Evolutionary conservation across 495 filamentous ascomycete genomes (phyloP).

Genomic region (Talaromyces wortmannii): DNA sequence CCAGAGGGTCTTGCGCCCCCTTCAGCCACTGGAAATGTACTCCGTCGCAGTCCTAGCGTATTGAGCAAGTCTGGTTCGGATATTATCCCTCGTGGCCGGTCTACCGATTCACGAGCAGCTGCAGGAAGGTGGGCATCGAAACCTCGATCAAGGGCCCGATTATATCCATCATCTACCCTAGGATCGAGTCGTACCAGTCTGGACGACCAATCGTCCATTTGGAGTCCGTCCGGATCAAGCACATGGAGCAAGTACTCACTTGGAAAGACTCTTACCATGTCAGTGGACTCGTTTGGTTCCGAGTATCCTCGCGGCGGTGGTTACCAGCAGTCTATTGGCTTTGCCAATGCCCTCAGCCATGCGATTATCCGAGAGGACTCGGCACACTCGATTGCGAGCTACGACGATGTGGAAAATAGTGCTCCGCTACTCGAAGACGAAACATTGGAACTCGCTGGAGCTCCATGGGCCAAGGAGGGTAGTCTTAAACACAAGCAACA

Average conservation of each 20-base stretch:
- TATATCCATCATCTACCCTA: constrained; percentile 72
- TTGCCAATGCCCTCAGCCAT: constrained; percentile 93
- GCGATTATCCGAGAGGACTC: constrained; percentile 93
- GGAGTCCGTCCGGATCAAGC: constrained; percentile 82
- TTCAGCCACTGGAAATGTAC: constrained; percentile 35
- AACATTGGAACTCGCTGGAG: constrained; percentile 77
- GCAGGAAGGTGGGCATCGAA: constrained; percentile 75
- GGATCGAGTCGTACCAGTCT: constrained; percentile 92
- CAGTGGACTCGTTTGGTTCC: constrained; percentile 79
- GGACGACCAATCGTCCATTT: constrained; percentile 84
- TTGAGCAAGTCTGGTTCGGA: constrained; percentile 85
- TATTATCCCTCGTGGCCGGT: constrained; percentile 63
- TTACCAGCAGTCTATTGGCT: constrained; percentile 94
- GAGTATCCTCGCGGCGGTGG: constrained; percentile 66
- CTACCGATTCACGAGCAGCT: constrained; percentile 57
- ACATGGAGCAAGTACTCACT: constrained; percentile 95
- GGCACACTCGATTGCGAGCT: constrained; percentile 43
- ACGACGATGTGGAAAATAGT: constrained; percentile 46
- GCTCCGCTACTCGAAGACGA: constrained; percentile 83
- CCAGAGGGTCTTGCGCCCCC: constrained; percentile 30
- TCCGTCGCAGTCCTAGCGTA: constrained; percentile 83
- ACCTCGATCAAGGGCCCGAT: constrained; percentile 71
- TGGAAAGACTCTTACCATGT: constrained; percentile 83
- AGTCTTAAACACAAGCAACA: constrained; percentile 96
- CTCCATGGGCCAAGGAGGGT: constrained; percentile 97